Evolutionary conservation across 164 flowering plant genomes (phyloP).

Genomic region (Vitis labrusca): DNA sequence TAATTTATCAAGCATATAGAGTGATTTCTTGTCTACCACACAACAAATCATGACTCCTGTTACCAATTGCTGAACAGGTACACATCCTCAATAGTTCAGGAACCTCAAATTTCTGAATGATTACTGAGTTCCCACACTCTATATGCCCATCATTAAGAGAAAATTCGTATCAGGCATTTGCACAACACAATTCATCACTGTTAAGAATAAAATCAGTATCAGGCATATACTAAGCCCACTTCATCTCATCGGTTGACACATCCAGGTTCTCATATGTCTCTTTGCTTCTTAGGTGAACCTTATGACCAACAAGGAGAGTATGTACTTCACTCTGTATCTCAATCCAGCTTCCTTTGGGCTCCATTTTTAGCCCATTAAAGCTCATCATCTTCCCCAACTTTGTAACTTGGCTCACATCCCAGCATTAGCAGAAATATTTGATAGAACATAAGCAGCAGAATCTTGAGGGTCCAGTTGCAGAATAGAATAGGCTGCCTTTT

Average conservation of each 20-base stretch:
- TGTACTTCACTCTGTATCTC: slow-evolving; percentile 68
- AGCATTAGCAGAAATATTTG: slow-evolving; percentile 74
- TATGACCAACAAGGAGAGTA: slow-evolving; percentile 65
- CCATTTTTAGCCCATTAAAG: slow-evolving; percentile 53
- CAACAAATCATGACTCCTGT: no score
- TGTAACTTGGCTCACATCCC: slow-evolving; percentile 68
- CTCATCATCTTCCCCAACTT: slow-evolving; percentile 61
- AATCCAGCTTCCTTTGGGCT: slow-evolving; percentile 91
- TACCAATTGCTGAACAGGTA: no score
- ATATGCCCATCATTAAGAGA: slow-evolving; percentile 18
- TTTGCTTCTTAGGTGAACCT: slow-evolving; percentile 58
- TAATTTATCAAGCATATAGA: no score
- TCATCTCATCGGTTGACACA: slow-evolving; percentile 56
- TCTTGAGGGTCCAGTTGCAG: slow-evolving; percentile 68
- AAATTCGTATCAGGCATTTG: slow-evolving; percentile 28
- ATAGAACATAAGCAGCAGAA: slow-evolving; percentile 63
- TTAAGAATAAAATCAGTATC: slow-evolving; percentile 23
- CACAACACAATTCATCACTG: slow-evolving; percentile 20
- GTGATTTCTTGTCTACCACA: no score
- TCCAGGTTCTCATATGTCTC: slow-evolving; percentile 55
- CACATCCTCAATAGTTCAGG: no score
- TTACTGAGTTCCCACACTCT: no score
- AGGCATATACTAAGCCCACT: slow-evolving; percentile 28
- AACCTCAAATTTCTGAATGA: no score
- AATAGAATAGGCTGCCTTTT: slow-evolving; percentile 12